Percentiles rank a stretch among this genome's conserved stretches.
phyloP scores from a whole-genome alignment of 208 protist species.

The Leishmania major region DNA sequence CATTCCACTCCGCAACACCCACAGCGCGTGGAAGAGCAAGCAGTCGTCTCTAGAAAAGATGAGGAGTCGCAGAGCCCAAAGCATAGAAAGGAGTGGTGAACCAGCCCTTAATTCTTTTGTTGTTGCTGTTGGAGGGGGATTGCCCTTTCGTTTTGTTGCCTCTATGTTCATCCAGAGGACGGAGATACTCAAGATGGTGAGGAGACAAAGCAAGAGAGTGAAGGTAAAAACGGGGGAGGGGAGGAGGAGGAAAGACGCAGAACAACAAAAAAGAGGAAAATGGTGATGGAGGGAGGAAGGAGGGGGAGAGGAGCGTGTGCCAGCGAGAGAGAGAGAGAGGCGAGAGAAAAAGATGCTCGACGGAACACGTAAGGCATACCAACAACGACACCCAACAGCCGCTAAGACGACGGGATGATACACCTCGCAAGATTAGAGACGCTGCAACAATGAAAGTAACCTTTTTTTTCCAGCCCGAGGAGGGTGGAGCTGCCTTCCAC shows the following conservation, averaged over 20 bases:
- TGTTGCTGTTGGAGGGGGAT: no score
- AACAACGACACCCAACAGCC: background rate
- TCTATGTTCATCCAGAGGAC: background rate
- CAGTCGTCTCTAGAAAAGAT: background rate
- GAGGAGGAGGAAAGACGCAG: no score
- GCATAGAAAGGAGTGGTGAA: background rate
- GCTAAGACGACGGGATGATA: background rate
- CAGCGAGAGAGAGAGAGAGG: no score
- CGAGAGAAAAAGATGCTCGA: background rate
- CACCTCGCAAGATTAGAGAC: background rate
- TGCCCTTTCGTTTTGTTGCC: background rate
- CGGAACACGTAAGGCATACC: background rate
- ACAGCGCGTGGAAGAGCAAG: background rate
- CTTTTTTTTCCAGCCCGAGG: background rate
- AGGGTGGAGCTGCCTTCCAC: background rate
- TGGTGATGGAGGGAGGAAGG: background rate
- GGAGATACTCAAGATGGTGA: background rate
- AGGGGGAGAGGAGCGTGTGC: background rate
- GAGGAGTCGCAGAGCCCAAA: background rate
- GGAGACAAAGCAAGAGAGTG: background rate
- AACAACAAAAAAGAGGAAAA: conserved; percentile 2
- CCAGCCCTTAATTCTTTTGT: no score
- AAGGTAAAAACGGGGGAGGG: background rate
- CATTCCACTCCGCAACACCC: background rate
- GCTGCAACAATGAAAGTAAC: background rate